A percentile compares a stretch with the other conserved stretches of the same genome.
phyloP scores from a whole-genome alignment of 768 basidiomycete species.

The Russula sp. region DNA sequence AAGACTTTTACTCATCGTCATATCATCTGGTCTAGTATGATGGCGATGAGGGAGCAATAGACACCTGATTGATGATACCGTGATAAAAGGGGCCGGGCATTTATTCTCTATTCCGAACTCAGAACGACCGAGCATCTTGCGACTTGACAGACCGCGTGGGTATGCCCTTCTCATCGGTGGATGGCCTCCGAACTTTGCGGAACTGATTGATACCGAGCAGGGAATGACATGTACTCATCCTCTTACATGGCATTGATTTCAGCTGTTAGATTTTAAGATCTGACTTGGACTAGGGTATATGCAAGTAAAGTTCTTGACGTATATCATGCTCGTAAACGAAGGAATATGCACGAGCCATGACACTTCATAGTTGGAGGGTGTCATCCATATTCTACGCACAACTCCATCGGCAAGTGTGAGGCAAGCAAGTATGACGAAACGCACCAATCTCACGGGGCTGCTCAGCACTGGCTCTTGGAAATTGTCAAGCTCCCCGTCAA shows the following conservation, averaged over 20 bases:
- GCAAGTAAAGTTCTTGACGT: background rate
- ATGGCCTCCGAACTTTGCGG: no score
- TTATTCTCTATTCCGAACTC: no score
- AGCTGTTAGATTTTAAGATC: no score
- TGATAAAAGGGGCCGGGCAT: no score
- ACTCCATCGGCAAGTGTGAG: background rate
- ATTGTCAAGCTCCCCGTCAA: constrained; percentile 18
- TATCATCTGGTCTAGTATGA: no score
- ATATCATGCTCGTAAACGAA: background rate
- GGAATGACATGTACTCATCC: no score
- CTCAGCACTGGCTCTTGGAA: constrained; percentile 16
- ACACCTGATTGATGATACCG: background rate
- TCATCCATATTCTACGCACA: constrained; percentile 3
- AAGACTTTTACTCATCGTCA: no score
- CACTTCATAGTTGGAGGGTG: background rate
- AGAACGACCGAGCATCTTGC: no score
- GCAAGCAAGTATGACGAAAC: background rate
- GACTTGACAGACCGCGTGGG: no score
- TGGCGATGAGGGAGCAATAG: constrained; percentile 20
- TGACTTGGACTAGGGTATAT: background rate
- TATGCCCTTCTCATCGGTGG: no score
- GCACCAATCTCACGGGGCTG: constrained; percentile 16
- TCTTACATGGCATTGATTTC: no score
- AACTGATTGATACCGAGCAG: no score
- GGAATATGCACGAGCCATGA: background rate